Evolutionary conservation across 257 asterid species (phyloP), one percentile per base, ranked within the genome.

Genomic region (Misopates orontium): DNA sequence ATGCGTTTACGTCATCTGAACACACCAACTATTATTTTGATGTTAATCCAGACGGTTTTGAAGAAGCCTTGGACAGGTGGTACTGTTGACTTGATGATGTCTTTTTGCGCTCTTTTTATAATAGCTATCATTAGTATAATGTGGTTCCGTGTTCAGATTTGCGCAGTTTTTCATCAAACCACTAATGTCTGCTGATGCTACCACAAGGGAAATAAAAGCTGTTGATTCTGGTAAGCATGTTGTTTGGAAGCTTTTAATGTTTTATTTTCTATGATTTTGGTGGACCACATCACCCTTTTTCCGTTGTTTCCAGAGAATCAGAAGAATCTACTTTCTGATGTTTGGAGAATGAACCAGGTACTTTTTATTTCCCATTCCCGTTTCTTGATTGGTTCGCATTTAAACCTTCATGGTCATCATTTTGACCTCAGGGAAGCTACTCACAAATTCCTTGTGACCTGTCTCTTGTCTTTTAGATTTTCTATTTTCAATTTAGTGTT

Each of bases 341-440:
- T 11, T 74, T 90, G 99, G 99, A 88, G 99, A 81, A 93, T 93
- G 95, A 75, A 76, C 79, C 99, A 93, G 99, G 99, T 93, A 77
- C 53, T 31, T 78, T 40, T 19, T 69, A 23, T 72, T 16, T 25
- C 50, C 69, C 10, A 15, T 31, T 44, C 19, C 31, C 51, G 42
- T 45, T 18, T 40, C 40, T 48, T 25, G 42, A 19, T 39, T 42
- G 55, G 47, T 44, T 13, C 16, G 18, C 21, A 32, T 56, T 42
- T 23, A 25, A 39, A 42, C 16, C 45, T 28, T 8, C 6, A 39
- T 64, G 50, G 63, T 71, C 22, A 22, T 64, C 55, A 40, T 71
- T 56, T 62, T 67, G 22, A 20, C 52, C 66, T 53, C 62, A 7
- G 32, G 51, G 22, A 40, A 32, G 23, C 67, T 19, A 74, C 23